Evolutionary conservation across 306 rosid genomes (phyloP), one percentile per base, ranked within the genome.

Genomic region (Castanea mollissima): DNA sequence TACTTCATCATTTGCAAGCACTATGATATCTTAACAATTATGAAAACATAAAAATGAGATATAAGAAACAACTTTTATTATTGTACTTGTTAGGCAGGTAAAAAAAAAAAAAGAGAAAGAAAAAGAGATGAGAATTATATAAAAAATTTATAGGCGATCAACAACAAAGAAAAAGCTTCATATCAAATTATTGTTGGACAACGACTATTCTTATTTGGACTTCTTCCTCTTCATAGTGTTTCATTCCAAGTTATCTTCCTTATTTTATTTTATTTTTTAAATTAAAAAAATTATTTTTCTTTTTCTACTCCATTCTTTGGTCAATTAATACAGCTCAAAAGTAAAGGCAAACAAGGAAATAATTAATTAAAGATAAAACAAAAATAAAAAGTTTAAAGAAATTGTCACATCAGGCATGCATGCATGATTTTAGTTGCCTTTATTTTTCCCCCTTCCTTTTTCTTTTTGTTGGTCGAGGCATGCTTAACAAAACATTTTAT

Each of bases 241-340:
- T 68, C 41, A 68, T 25, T 49, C 5, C 19, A 31, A 68, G 32
- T 4, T 9, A 19, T 16, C 72, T 18, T 14, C 51, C 49, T 16
- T 16, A 7, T 38, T 70, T 20, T 23, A 10, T 15, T 27, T 1
- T n/a, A 46, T 71, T 35, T 38, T 38, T 38, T 6, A 32, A 32
- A 1, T 2, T 41, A 25, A 25, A 25, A 25, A 25, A 25, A 25
- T 38, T 41, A 11, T n/a, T 69, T 35, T 41, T 9, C 13, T 71
- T 71, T 21, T 21, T 71, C 52, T 19, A 19, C 49, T 49, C 6
- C 35, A 71, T 71, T 71, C 57, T 71, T 27, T 15, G 38, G 75
- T 71, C 75, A 21, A 71, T 71, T 49, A 49, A 71, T 49, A 15
- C 57, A 52, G 75, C 75, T 49, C 58, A 41, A 70, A 70, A 38